Percentiles rank a stretch among this genome's conserved stretches.
phyloP scores from a whole-genome alignment of 768 basidiomycete species.

The Ephemerocybe angulata region DNA sequence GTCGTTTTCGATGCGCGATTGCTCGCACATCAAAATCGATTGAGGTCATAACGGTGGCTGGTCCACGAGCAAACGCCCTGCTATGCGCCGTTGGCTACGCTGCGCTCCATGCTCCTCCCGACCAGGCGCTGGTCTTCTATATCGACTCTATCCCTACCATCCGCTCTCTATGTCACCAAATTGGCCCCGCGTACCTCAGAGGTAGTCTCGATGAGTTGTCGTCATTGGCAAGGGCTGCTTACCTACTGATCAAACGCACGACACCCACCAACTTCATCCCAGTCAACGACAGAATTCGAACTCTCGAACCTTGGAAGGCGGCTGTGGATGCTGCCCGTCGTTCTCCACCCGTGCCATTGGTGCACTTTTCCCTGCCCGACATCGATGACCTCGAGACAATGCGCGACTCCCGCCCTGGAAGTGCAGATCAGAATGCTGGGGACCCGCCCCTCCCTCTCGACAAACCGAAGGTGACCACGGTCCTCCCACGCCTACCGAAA shows the following conservation, averaged over 20 bases:
- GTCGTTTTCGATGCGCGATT: neutral
- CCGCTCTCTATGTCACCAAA: neutral
- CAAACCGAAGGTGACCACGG: neutral
- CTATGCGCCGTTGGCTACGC: neutral
- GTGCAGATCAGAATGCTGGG: too few species aligned
- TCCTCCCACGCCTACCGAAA: neutral
- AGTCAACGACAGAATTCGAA: too few species aligned
- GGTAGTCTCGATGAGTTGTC: neutral
- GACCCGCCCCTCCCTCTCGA: too few species aligned
- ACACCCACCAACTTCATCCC: too few species aligned
- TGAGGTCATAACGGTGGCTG: neutral
- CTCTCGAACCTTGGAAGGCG: too few species aligned
- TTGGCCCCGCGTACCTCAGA: neutral
- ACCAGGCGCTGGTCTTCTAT: neutral
- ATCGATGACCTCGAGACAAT: too few species aligned
- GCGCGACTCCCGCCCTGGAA: too few species aligned
- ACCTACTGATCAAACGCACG: too few species aligned
- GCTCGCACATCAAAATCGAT: neutral
- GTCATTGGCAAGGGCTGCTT: neutral
- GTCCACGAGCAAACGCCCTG: neutral
- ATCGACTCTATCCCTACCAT: neutral
- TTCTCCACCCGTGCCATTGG: too few species aligned
- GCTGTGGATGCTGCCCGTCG: too few species aligned
- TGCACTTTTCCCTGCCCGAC: too few species aligned
- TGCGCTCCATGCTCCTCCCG: neutral